These are phyloP conservation scores for Aureobasidium musti DNA, from an alignment of 2,329 filamentous ascomycete genomes.

Conservation along the genomic window DNA sequence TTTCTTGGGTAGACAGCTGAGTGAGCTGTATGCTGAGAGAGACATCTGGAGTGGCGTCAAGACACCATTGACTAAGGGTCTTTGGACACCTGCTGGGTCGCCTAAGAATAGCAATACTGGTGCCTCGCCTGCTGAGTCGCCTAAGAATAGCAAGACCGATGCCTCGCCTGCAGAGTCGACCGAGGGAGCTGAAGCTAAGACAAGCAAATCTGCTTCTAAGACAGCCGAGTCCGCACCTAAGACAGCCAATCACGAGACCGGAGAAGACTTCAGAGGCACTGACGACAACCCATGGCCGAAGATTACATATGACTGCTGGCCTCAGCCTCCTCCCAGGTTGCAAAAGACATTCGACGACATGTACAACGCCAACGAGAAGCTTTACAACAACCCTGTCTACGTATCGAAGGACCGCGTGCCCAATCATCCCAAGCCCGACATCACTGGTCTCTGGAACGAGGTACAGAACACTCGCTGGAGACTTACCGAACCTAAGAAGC, in stretches of 20 bases:
- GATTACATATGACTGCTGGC: conserved; percentile 10
- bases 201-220: not conserved
- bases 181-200: not conserved
- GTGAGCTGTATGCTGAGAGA: not conserved
- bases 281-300: conserved; percentile 1
- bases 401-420: not conserved
- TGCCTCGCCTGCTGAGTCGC: not conserved
- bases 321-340: not conserved
- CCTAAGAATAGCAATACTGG: not conserved
- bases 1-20: conserved; percentile 4
- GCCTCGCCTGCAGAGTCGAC: not conserved
- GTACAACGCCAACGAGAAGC: not conserved
- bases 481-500: not conserved
- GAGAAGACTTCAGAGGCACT: not conserved
- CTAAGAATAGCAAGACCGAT: not conserved
- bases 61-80: not conserved
- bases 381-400: not conserved
- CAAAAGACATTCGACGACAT: not conserved
- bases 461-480: not conserved
- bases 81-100: not conserved
- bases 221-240: not conserved
- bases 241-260: not conserved
- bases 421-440: not conserved
- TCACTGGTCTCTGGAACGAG: not conserved
- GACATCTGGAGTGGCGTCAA: not conserved